Evolutionary conservation across 306 rosid species (phyloP), one percentile per base, ranked within the genome.

Genomic region (Rosa persica): DNA sequence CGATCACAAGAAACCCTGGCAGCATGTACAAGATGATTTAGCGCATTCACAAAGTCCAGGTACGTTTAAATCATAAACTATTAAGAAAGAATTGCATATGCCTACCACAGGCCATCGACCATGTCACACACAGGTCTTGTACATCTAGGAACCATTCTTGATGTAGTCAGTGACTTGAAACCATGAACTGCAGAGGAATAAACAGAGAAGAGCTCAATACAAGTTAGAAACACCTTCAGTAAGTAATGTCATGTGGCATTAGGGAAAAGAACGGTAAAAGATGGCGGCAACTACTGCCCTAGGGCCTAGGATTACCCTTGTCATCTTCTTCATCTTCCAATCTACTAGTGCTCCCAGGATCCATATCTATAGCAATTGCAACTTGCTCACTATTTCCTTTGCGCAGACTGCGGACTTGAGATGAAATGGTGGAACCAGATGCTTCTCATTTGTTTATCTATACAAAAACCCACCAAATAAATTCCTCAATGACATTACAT

Each of bases 371-470:
- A 44, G 99, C 97, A 84, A 95, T 87, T 78, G 99, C 93, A 80
- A 95, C 86, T 86, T 95, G 96, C 62, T 95, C 97, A 48, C 43
- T 91, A 77, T 87, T 95, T 79, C 90, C 97, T 83, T 95, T 95
- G 77, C 98, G 99, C 79, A 93, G 85, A 90, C 99, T 93, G 70
- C 97, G 99, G 54, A 95, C 99, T 90, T 89, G 99, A 75, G 99
- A 89, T 39, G 97, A 76, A 67, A 84, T 72, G 69, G 93, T 87
- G 58, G 92, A 74, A 40, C 93, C 94, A 52, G 89, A 75, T 40
- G 82, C 77, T 7, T 81, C 86, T 98, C 98, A 84, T 46, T 88
- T 89, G 73, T 87, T 93, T 48, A 79, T 72, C 99, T 95, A 83
- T 80, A 30, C 36, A 77, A 30, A 73, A 67, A 79, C 46, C 22